phyloP scores from a whole-genome alignment of 2,329 filamentous ascomycete genomes.

The Rhexocercosporidium sp. region DNA sequence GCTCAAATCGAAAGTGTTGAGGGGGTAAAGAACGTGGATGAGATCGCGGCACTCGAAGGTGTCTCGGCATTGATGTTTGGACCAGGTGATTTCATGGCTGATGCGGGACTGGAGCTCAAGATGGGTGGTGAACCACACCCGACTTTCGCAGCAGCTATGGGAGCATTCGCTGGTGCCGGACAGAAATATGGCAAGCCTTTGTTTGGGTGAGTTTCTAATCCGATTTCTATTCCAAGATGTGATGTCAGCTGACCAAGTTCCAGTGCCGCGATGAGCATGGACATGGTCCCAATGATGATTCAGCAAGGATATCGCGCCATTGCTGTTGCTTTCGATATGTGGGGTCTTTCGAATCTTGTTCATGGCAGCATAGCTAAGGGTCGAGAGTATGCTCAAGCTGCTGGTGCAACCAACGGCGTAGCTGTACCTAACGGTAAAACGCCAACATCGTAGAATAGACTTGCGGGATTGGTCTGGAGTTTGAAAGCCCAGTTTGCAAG shows the following conservation, averaged over 20 bases:
- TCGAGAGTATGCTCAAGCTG: constrained; percentile 11
- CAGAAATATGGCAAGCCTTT: constrained; percentile 17
- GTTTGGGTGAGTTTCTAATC: constrained; percentile 8
- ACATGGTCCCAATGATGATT: constrained; percentile 17
- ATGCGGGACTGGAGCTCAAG: constrained; percentile 14
- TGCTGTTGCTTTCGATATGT: constrained; percentile 14
- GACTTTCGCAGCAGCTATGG: constrained; percentile 15
- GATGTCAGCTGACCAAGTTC: neutral
- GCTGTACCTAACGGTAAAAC: neutral
- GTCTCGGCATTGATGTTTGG: constrained; percentile 19
- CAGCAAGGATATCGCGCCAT: constrained; percentile 9
- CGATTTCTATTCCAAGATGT: neutral
- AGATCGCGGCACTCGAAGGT: constrained; percentile 13
- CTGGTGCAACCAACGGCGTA: neutral
- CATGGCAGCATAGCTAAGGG: constrained; percentile 8
- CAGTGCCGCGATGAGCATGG: constrained; percentile 11
- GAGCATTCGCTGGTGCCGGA: constrained; percentile 10
- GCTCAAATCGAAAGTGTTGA: constrained; percentile 21
- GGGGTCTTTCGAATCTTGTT: constrained; percentile 19
- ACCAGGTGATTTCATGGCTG: constrained; percentile 15
- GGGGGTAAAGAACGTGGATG: constrained; percentile 16
- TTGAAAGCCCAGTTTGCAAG: neutral
- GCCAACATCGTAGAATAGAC: neutral
- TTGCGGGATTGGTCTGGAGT: neutral
- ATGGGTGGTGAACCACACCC: constrained; percentile 16